Base-by-base conservation (phyloP, 441 rosid species). In the Erodium moschatum region DNA sequence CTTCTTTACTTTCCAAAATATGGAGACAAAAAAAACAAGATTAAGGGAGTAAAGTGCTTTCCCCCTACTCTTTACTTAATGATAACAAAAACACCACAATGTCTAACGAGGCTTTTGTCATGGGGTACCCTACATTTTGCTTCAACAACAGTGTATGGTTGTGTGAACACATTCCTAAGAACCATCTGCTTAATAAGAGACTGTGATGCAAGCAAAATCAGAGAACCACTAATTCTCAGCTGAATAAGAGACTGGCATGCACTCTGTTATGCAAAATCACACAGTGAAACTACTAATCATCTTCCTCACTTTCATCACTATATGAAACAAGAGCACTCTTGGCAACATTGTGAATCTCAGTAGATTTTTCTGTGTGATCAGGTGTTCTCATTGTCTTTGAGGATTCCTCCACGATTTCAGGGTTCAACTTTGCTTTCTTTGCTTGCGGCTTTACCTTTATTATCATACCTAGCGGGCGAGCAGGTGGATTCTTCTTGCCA, bases 281-380 rank as follows among this genome's bases (percentile, higher is more conserved):
- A 16, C 61, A 18, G 69, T 18, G 31, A 9, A 60, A 65, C 20
- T 31, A 67, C 46, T 73, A 79, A 65, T 72, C 77, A 67, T 85
- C 88, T 8, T 83, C 91, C 58, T 89, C 96, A 74, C 93, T 90
- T 75, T 89, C 94, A 75, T 90, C 96, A 80, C 93, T 85, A 77
- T 90, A 92, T 20, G 89, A 80, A 76, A 92, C 97, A 68, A 89
- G 83, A 42, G 83, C 81, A 18, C 80, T 76, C 72, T 76, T 77
- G 42, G 77, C 70, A 78, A 74, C 73, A 77, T 71, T 69, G 67
- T 62, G 60, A 66, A 72, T 24, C 67, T 71, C 76, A 24, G 66
- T 64, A 35, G 85, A 73, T 67, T 85, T 69, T 66, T 27, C 77
- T 6, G 70, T 16, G 63, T 67, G 67, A 75, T 58, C 77, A 15